Evolutionary conservation across 23 red algal species (phyloP).

Genomic region (Gracilaria domingensis): DNA sequence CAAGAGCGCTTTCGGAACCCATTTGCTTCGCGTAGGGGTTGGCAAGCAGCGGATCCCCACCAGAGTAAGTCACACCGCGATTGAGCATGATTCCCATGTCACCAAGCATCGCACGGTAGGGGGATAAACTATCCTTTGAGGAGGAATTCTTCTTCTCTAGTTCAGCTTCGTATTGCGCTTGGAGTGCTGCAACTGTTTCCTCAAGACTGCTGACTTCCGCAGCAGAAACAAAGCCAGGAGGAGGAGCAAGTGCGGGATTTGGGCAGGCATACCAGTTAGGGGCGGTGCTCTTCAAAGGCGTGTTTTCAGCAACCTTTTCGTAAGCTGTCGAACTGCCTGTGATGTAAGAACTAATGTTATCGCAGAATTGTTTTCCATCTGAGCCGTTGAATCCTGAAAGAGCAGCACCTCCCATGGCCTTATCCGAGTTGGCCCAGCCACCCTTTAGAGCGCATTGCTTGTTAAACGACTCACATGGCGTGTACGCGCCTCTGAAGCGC

Average conservation of each 20-base stretch:
- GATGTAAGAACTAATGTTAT: slow-evolving; percentile 60
- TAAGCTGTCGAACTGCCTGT: slow-evolving; percentile 53
- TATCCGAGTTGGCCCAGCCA: slow-evolving; percentile 85
- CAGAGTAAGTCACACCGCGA: slow-evolving; percentile 59
- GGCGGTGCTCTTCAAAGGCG: slow-evolving; percentile 71
- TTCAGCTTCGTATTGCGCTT: slow-evolving; percentile 54
- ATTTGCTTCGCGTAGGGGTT: slow-evolving; percentile 69
- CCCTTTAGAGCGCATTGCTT: slow-evolving; percentile 79
- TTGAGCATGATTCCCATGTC: slow-evolving; percentile 69
- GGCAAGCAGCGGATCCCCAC: slow-evolving; percentile 48
- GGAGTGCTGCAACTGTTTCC: slow-evolving; percentile 39
- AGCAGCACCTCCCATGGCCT: slow-evolving; percentile 85
- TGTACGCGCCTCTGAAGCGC: slow-evolving; percentile 82
- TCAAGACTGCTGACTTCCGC: slow-evolving; percentile 59
- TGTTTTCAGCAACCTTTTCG: slow-evolving; percentile 77
- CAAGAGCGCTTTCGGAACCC: slow-evolving; percentile 36
- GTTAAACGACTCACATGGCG: slow-evolving; percentile 82
- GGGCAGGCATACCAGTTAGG: slow-evolving; percentile 83
- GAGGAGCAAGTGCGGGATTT: slow-evolving; percentile 67
- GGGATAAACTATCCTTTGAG: slow-evolving; percentile 44
- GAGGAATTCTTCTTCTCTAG: slow-evolving; percentile 30
- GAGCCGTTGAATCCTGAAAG: slow-evolving; percentile 82
- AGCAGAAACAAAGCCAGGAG: slow-evolving; percentile 62
- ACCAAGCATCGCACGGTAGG: slow-evolving; percentile 38
- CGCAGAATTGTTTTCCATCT: slow-evolving; percentile 68